Percentiles rank a stretch among this genome's conserved stretches.
phyloP scores from a whole-genome alignment of 768 basidiomycete species.

The Clitopilus passeckerianus region DNA sequence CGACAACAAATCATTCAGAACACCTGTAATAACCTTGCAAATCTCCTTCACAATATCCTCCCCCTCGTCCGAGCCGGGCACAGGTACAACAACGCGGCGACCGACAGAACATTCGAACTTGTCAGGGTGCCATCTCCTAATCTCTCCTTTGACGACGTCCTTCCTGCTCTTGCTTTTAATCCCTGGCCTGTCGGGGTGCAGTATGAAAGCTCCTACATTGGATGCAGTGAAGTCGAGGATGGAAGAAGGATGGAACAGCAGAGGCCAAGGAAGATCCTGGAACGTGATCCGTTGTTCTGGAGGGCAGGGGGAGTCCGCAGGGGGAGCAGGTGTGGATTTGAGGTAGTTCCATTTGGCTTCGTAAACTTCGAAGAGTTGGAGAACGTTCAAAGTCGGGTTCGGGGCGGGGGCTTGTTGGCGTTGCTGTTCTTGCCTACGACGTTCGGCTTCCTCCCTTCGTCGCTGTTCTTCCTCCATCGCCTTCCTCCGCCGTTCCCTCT shows the following conservation, averaged over 20 bases:
- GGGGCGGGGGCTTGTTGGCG: background rate
- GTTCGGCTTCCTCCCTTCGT: background rate
- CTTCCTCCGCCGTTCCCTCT: background rate
- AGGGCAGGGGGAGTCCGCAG: background rate
- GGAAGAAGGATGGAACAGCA: constrained; percentile 16
- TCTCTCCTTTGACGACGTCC: constrained; percentile 36
- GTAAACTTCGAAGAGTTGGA: constrained; percentile 8
- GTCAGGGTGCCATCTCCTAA: constrained; percentile 53
- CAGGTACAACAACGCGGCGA: constrained; percentile 27
- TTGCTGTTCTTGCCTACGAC: background rate
- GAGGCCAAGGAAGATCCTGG: constrained; percentile 40
- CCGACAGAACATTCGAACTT: constrained; percentile 37
- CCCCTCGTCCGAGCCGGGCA: constrained; percentile 24
- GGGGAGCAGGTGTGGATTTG: constrained; percentile 7
- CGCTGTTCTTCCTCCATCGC: background rate
- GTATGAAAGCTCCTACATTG: constrained; percentile 32
- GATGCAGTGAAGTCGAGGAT: constrained; percentile 28
- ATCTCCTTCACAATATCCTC: constrained; percentile 35
- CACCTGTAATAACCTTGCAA: constrained; percentile 26
- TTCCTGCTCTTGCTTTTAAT: constrained; percentile 23
- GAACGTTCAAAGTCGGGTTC: background rate
- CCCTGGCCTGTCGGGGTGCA: constrained; percentile 25
- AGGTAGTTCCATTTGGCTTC: constrained; percentile 27
- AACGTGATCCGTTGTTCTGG: constrained; percentile 15
- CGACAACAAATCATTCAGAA: constrained; percentile 36